phyloP scores from a whole-genome alignment of 2,329 filamentous ascomycete genomes.

The Fusarium dimerum region DNA sequence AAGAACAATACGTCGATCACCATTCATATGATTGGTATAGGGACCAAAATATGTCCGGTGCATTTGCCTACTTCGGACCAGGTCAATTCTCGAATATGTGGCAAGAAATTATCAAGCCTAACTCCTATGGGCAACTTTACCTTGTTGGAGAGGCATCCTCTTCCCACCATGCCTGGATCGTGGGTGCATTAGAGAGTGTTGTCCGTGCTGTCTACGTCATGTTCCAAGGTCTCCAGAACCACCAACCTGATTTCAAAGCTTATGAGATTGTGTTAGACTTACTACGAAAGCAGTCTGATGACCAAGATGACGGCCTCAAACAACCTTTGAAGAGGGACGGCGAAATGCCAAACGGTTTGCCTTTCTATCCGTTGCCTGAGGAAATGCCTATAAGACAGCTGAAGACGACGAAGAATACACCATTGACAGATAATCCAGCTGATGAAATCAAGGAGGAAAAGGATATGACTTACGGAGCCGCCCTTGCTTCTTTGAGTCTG shows the following conservation, averaged over 20 bases:
- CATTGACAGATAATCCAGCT: no score
- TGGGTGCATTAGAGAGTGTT: constrained; percentile 22
- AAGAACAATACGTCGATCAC: constrained; percentile 13
- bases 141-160: constrained; percentile 23
- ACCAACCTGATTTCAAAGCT: background rate
- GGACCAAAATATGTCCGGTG: constrained; percentile 24
- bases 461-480: no score
- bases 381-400: no score
- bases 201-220: constrained; percentile 17
- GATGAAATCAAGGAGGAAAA: no score
- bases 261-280: background rate
- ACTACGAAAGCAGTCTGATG: background rate
- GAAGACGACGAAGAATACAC: no score
- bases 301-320: no score
- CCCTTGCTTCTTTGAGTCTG: no score
- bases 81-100: constrained; percentile 26
- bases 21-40: constrained; percentile 23
- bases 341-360: no score
- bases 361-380: no score
- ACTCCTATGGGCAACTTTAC: constrained; percentile 20
- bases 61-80: constrained; percentile 22
- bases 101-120: constrained; percentile 24
- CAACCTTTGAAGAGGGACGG: no score
- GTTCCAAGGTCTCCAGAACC: constrained; percentile 9
- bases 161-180: constrained; percentile 22